Percentiles rank a stretch among this genome's conserved stretches.
phyloP scores from a whole-genome alignment of 352 stramenopile species.

The Globisporangium splendens region DNA sequence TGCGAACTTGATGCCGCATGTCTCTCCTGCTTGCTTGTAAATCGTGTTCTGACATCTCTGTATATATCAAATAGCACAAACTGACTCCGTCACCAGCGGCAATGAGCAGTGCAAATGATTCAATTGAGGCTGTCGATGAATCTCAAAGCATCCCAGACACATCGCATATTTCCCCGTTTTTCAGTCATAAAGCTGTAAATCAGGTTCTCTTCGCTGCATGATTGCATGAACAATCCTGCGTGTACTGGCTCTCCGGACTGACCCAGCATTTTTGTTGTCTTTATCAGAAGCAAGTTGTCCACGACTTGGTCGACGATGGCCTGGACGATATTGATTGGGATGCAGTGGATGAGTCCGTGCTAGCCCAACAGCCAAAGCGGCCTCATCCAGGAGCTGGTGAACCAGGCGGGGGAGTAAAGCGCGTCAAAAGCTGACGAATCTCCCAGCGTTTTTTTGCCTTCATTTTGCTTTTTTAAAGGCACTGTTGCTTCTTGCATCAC shows the following conservation, averaged over 20 bases:
- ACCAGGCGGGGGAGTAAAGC: constrained; percentile 8
- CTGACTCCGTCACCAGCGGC: constrained; percentile 40
- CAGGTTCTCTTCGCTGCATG: constrained; percentile 1
- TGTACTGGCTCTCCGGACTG: no score
- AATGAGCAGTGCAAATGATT: constrained; percentile 13
- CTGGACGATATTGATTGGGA: constrained; percentile 69
- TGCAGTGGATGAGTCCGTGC: constrained; percentile 40
- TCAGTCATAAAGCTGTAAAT: constrained; percentile 24
- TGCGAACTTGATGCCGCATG: constrained; percentile 9
- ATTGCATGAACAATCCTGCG: no score
- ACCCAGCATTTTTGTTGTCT: not conserved
- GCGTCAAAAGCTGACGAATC: constrained; percentile 8
- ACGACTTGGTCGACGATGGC: constrained; percentile 30
- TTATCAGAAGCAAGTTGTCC: constrained; percentile 1
- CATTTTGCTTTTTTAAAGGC: not conserved
- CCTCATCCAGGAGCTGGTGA: constrained; percentile 13
- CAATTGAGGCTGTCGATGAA: constrained; percentile 32
- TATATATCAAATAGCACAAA: constrained; percentile 38
- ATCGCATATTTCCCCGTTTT: constrained; percentile 47
- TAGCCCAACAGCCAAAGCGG: constrained; percentile 30
- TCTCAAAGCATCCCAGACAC: constrained; percentile 17
- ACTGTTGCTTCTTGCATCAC: no score
- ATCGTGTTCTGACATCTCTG: no score
- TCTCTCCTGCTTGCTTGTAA: no score
- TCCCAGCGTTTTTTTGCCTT: not conserved